Conservation (phyloP, 257 asterid genomes). For the Lavandula angustifolia region DNA sequence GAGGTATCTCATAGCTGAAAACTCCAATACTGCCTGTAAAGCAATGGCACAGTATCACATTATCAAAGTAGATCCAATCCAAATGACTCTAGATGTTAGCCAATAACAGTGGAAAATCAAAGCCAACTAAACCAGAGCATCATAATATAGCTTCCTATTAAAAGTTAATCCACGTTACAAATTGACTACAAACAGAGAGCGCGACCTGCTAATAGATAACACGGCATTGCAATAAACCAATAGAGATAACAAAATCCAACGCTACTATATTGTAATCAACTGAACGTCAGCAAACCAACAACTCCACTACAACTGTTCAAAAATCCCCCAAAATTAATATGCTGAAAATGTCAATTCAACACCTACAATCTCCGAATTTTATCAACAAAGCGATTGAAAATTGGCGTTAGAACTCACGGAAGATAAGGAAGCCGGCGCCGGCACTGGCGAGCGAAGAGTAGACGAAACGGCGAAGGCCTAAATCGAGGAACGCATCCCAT, state of each 20-base stretch:
- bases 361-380: background rate
- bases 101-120: background rate
- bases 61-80: slow-evolving; percentile 1
- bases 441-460: slow-evolving; percentile 67
- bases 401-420: slow-evolving; percentile 49
- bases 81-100: background rate
- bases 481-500: slow-evolving; percentile 80
- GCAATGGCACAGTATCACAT: background rate
- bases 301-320: background rate
- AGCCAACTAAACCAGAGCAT: background rate
- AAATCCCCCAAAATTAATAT: background rate
- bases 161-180: background rate
- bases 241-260: background rate
- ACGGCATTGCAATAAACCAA: background rate
- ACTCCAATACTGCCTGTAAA: background rate
- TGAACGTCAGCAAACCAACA: slow-evolving; percentile 16
- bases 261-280: background rate
- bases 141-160: background rate
- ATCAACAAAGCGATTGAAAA: slow-evolving; percentile 2
- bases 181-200: slow-evolving; percentile 2
- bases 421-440: slow-evolving; percentile 59
- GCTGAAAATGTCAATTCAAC: background rate
- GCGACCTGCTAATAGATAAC: too few species aligned
- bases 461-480: slow-evolving; percentile 62
- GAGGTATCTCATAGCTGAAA: background rate